These are phyloP conservation scores for Stipa capillata DNA, from an alignment of 176 grass and related monocot genomes.

Conservation along the genomic window DNA sequence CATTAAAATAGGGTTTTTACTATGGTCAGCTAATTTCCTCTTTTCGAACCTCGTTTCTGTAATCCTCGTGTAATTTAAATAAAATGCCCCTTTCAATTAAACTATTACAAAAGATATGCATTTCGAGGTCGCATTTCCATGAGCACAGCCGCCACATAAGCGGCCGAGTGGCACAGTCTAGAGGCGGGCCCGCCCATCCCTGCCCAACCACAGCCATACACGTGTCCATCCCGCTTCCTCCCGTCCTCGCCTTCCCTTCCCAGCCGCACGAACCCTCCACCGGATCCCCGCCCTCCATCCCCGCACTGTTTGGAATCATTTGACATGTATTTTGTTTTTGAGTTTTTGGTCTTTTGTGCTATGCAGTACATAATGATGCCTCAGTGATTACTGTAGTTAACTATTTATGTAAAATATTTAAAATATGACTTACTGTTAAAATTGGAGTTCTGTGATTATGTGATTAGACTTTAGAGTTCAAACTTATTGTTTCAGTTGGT, in stretches of 20 bases:
- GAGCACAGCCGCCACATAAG: no score
- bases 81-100: no score
- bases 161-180: no score
- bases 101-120: no score
- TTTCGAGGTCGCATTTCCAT: no score
- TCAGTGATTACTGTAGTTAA: neutral
- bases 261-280: neutral
- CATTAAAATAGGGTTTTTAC: no score
- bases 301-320: neutral
- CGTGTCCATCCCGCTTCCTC: slow-evolving; percentile 10
- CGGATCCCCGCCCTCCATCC: neutral
- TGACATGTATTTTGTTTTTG: neutral
- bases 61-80: no score
- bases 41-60: no score
- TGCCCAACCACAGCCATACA: neutral
- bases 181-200: neutral
- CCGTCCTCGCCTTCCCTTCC: neutral
- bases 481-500: slow-evolving; percentile 6
- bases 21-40: no score
- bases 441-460: neutral
- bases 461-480: neutral
- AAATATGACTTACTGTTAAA: neutral
- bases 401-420: neutral
- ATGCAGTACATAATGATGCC: neutral
- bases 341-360: neutral